Evolutionary conservation across 164 flowering plant genomes (phyloP).

Genomic region (Nymphaea thermarum): DNA sequence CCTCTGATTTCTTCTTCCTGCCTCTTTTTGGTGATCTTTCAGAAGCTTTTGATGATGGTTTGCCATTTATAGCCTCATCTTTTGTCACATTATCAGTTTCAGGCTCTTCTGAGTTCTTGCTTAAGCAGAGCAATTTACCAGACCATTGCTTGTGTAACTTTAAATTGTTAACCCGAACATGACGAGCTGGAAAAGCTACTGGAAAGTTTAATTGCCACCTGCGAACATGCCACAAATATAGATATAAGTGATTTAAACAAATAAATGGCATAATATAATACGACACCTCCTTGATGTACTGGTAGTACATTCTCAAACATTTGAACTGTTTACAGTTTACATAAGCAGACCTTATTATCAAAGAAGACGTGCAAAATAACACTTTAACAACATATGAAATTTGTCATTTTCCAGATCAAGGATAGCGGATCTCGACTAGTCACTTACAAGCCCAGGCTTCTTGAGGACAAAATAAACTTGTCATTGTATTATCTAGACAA

Average conservation of each 20-base stretch:
- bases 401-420: too few species aligned
- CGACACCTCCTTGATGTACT: too few species aligned
- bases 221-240: neutral
- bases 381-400: too few species aligned
- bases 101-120: slow-evolving; percentile 16
- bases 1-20: slow-evolving; percentile 34
- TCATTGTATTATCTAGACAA: too few species aligned
- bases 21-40: slow-evolving; percentile 24
- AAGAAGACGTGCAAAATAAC: too few species aligned
- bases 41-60: slow-evolving; percentile 22
- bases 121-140: slow-evolving; percentile 17
- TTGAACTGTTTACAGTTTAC: too few species aligned
- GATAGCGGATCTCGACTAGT: too few species aligned
- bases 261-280: neutral
- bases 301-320: too few species aligned
- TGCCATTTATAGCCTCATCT: slow-evolving; percentile 19
- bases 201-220: neutral
- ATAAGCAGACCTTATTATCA: too few species aligned
- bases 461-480: too few species aligned
- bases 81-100: slow-evolving; percentile 13
- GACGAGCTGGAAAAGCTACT: slow-evolving; percentile 6
- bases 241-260: neutral
- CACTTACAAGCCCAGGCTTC: too few species aligned
- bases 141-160: slow-evolving; percentile 22
- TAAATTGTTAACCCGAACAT: slow-evolving; percentile 18